Base-by-base conservation (phyloP, 106 monocot genomes). In the Dioscorea dumetorum region DNA sequence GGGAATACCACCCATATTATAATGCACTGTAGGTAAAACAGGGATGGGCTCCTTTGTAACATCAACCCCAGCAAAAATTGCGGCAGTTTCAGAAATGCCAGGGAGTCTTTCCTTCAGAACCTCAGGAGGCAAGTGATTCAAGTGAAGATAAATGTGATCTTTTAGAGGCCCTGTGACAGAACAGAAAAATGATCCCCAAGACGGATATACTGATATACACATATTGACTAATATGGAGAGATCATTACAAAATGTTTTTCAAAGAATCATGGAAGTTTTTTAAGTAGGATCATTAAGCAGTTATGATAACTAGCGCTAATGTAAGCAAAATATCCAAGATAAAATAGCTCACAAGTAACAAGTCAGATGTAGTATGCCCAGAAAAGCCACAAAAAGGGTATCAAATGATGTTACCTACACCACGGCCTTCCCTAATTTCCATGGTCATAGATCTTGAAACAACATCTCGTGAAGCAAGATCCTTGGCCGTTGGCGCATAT, bases 31-130 rank as follows among this genome's bases (percentile, higher is more conserved):
- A 48, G 97, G 97, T 62, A 99, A 74, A 66, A 99, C 97, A 63
- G 97, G 97, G 22, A 99, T 99, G 22, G 97, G 97, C 70, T 99
- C 97, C 79, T 99, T 99, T 23, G 97, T 99, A 31, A 99, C 97
- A 74, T 99, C 97, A 75, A 99, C 97, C 72, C 97, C 97, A 60
- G 97, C 80, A 87, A 99, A 97, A 64, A 99, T 99, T 20, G 97
- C 97, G 76, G 97, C 92, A 63, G 97, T 99, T 76, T 99, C 89
- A 20, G 92, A 99, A 78, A 99, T 99, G n/a, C 97, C 97, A 63
- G 92, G 97, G 77, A 99, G 92, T 61, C 97, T 82, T 57, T 99
- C 97, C 80, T 99, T 99, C 22, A 99, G 87, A 53, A 99, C 97
- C 50, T 99, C 92, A 0, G 97, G 92, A 9, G 97, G 97, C 57